Evolutionary conservation across 2,329 filamentous ascomycete genomes (phyloP), one percentile per base, ranked within the genome.

Genomic region (Niveomyces coronatus): DNA sequence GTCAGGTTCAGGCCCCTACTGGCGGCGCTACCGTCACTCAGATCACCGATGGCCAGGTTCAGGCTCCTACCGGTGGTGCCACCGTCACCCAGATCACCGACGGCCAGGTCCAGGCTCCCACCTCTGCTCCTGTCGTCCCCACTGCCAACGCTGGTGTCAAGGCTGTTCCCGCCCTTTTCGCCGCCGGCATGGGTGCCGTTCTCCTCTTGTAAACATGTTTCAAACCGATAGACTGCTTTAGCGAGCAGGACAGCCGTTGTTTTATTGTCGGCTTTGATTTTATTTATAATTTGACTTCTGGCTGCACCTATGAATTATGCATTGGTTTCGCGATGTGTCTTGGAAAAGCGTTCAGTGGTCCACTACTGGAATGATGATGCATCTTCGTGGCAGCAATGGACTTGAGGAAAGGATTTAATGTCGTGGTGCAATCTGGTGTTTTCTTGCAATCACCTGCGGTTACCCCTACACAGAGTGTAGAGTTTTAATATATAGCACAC

Each of bases 61-160:
- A 56, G 37, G 53, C 50, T 17, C 50, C 55, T 20, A 38, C 33
- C 16, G 35, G 23, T 5, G 49, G 55, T 9, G 47, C 63, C 3
- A 57, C 61, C 5, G 51, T 71, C 28, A 68, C 63, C 51, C 63
- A 69, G 52, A 69, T 70, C 43, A 50, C 50, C 20, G 44, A 45
- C 31, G 50, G 50, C 14, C 50, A 53, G 34, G 43, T 47, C 30
- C 48, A 51, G 45, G 46, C 44, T 29, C 47, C 41, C 19, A 30
- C 31, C 27, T 28, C 22, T 11, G 17, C 35, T 23, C 24, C 42
- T 11, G 35, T 20, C 5, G 19, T 35, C 28, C 18, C 20, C 34
- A 20, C 36, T 6, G 44, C 45, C 9, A 39, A 36, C 2, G 23
- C 27, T 10, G 38, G 24, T 28, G 31, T 41, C 32, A 47, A 51